These are phyloP conservation scores for Phytophthora melonis DNA, from an alignment of 352 stramenopile genomes.

Conservation along the genomic window DNA sequence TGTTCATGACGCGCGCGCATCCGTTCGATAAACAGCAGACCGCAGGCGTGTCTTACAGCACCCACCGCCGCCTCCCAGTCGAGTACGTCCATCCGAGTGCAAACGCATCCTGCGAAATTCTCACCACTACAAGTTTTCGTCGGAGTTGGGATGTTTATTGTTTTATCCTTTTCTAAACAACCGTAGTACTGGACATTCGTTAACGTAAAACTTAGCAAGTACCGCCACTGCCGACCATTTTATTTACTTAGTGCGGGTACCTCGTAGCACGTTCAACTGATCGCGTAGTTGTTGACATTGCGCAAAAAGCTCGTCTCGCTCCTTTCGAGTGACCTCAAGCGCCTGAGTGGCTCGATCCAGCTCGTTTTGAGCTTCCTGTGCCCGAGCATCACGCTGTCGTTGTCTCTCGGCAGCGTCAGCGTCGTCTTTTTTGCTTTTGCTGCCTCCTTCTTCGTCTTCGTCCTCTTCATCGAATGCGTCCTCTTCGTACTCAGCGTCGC, in stretches of 20 bases:
- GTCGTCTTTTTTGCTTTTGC: constrained; percentile 19
- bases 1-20: not conserved
- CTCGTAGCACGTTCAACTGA: constrained; percentile 38
- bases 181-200: too few relatives aligned
- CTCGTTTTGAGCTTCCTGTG: constrained; percentile 35
- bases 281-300: constrained; percentile 69
- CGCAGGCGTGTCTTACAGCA: not conserved
- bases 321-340: constrained; percentile 48
- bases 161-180: too few relatives aligned
- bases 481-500: constrained; percentile 46
- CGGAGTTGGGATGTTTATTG: too few relatives aligned
- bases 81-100: too few relatives aligned
- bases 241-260: not conserved
- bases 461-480: constrained; percentile 41
- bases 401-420: constrained; percentile 21
- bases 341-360: constrained; percentile 42
- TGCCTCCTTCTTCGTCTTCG: constrained; percentile 8
- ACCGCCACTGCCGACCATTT: too few relatives aligned
- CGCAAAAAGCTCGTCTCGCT: constrained; percentile 69
- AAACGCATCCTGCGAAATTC: too few relatives aligned
- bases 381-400: constrained; percentile 21
- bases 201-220: too few relatives aligned
- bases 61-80: too few relatives aligned
- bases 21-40: not conserved
- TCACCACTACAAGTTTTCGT: too few relatives aligned